A percentile compares a stretch with the other conserved stretches of the same genome.
Evolutionary conservation across 495 filamentous ascomycete species (phyloP).

Genomic region (Margaritispora aquatica): DNA sequence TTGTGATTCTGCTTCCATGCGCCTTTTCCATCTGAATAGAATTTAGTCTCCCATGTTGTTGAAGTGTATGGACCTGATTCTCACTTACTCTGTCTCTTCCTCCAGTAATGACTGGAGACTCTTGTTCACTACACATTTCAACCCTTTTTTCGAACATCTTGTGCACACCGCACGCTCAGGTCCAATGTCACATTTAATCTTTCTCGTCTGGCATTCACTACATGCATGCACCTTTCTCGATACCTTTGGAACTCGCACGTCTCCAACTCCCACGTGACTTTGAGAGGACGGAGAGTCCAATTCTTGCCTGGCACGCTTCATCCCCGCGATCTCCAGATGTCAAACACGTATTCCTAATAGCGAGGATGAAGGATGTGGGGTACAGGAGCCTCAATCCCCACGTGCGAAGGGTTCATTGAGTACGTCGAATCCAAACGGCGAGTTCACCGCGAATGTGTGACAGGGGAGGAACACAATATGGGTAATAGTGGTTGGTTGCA

Average conservation of each 20-base stretch:
- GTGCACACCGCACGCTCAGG: constrained; percentile 25
- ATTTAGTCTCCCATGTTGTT: neutral
- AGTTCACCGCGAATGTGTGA: too few species aligned
- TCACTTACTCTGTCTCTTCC: constrained; percentile 31
- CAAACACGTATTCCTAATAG: neutral
- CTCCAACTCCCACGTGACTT: neutral
- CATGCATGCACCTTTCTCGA: constrained; percentile 6
- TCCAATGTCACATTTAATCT: constrained; percentile 32
- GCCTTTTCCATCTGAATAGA: constrained; percentile 10
- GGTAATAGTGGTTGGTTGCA: neutral
- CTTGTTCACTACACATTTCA: constrained; percentile 32
- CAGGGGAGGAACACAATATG: too few species aligned
- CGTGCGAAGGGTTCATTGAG: neutral
- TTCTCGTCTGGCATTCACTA: constrained; percentile 32
- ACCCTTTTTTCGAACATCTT: constrained; percentile 29
- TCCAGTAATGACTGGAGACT: constrained; percentile 32
- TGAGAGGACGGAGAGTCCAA: neutral
- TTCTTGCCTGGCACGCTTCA: constrained; percentile 23
- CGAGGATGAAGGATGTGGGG: neutral
- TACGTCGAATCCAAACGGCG: too few species aligned
- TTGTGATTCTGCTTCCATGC: neutral
- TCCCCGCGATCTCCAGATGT: constrained; percentile 22
- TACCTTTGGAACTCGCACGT: constrained; percentile 1
- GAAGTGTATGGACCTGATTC: neutral
- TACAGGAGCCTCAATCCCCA: neutral